Evolutionary conservation across 139 green algal species (phyloP), one percentile per base, ranked within the genome.

Genomic region (Closterium sp.): DNA sequence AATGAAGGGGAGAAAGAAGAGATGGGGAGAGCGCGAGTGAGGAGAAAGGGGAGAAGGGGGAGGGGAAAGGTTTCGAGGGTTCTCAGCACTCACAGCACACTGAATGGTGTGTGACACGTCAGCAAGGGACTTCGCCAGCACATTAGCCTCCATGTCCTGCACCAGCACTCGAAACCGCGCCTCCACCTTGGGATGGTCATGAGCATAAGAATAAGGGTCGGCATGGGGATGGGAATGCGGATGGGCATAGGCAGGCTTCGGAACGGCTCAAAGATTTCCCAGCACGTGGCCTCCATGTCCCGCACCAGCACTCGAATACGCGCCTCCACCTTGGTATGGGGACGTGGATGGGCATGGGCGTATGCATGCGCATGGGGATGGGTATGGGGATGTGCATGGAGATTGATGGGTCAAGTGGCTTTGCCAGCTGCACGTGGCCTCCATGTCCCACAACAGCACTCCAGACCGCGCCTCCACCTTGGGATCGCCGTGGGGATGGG

Each of bases 81-180:
- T n/a, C n/a, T n/a, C n/a, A n/a, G 86, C 27, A 62, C 87, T 45
- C n/a, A 85, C 87, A 70, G 28, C 87, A 90, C 34, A 90, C 42
- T 90, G 84, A 4, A 87, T 87, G n/a, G 84, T 31, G 28, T 31
- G 84, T 31, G 84, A 87, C n/a, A 87, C n/a, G 28, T 87, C 84
- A 87, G 84, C n/a, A 87, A 87, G 84, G 6, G 84, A 87, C n/a
- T 87, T 30, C 4, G 84, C 84, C n/a, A 32, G 84, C 28, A 31
- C 84, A 30, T 87, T 7, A 10, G 9, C 17, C n/a, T 87, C n/a
- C 84, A 31, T 31, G 27, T 87, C 84, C 27, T 24, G n/a, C 17
- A 87, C 84, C 21, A 87, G 28, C 84, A 87, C 84, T 29, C 84
- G 84, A 31, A 87, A 87, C 4, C 84, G 84, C 17, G n/a, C 84